These are phyloP conservation scores for Aspergillus egyptiacus DNA, from an alignment of 495 filamentous ascomycete genomes.

Conservation along the genomic window DNA sequence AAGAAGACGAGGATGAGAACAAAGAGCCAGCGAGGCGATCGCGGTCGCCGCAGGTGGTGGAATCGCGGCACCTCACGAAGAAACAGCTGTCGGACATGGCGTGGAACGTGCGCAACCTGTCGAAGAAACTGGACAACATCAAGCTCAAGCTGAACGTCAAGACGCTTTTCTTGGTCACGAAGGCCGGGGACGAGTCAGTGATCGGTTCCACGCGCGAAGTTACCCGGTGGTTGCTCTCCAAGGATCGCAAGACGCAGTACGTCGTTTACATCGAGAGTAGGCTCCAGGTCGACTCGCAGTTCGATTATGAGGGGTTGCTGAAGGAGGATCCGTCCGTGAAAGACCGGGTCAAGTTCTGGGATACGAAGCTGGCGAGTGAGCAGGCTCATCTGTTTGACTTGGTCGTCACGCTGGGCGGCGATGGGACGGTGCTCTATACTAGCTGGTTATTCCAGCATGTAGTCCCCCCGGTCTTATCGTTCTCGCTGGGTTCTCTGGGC, in stretches of 20 bases:
- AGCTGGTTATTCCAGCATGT: slow-evolving; percentile 97
- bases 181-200: slow-evolving; percentile 78
- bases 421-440: slow-evolving; percentile 92
- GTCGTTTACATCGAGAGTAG: slow-evolving; percentile 75
- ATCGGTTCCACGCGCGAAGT: slow-evolving; percentile 72
- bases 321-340: slow-evolving; percentile 48
- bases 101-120: slow-evolving; percentile 85
- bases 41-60: slow-evolving; percentile 30
- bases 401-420: slow-evolving; percentile 88
- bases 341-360: slow-evolving; percentile 74
- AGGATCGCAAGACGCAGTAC: slow-evolving; percentile 60
- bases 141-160: slow-evolving; percentile 72
- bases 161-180: slow-evolving; percentile 83
- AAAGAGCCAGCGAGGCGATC: slow-evolving; percentile 18
- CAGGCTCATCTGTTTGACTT: slow-evolving; percentile 89
- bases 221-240: slow-evolving; percentile 77
- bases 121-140: slow-evolving; percentile 75
- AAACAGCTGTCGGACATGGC: slow-evolving; percentile 93
- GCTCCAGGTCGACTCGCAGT: slow-evolving; percentile 60
- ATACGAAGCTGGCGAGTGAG: slow-evolving; percentile 63
- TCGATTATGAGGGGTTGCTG: slow-evolving; percentile 60
- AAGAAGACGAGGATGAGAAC: slow-evolving; percentile 13
- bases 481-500: slow-evolving; percentile 84
- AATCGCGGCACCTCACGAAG: slow-evolving; percentile 76
- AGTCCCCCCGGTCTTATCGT: slow-evolving; percentile 88